Conservation (phyloP, 805 yeast species). For the Scheffersomyces stipitis region DNA sequence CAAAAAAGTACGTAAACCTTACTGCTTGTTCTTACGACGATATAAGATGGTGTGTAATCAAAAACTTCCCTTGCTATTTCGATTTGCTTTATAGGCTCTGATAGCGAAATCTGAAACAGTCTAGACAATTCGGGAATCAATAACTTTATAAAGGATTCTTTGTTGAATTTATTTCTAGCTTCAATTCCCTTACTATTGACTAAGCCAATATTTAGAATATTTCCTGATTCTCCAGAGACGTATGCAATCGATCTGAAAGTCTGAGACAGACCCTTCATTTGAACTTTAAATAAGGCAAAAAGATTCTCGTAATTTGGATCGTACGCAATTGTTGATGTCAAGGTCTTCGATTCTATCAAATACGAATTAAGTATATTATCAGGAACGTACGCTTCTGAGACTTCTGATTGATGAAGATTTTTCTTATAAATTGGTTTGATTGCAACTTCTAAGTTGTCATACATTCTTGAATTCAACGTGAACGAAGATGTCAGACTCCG, state of each 20-base stretch:
- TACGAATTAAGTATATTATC: constrained; percentile 17
- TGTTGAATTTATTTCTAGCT: background rate
- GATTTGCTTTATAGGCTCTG: constrained; percentile 43
- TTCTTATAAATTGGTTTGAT: background rate
- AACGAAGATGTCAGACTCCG: constrained; percentile 1
- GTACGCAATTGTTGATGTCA: constrained; percentile 23
- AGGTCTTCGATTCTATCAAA: constrained; percentile 23
- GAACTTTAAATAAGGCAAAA: constrained; percentile 17
- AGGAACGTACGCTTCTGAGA: constrained; percentile 20
- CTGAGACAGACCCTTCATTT: constrained; percentile 1
- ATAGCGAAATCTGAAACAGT: constrained; percentile 21
- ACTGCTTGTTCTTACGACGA: constrained; percentile 39
- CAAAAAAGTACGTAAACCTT: constrained; percentile 34
- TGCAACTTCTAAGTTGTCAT: constrained; percentile 9
- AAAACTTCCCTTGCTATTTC: constrained; percentile 24
- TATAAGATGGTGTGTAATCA: constrained; percentile 20
- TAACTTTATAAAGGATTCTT: background rate
- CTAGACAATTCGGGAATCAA: constrained; percentile 9
- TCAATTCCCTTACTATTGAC: background rate
- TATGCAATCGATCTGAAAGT: constrained; percentile 21
- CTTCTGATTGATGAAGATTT: background rate
- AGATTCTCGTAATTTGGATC: constrained; percentile 37
- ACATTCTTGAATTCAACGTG: constrained; percentile 10
- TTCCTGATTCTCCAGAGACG: constrained; percentile 32
- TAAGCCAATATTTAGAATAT: constrained; percentile 24